A percentile compares a stretch with the other conserved stretches of the same genome.
phyloP scores from a whole-genome alignment of 345 rosid genomes.

The Anastatica hierochuntica region DNA sequence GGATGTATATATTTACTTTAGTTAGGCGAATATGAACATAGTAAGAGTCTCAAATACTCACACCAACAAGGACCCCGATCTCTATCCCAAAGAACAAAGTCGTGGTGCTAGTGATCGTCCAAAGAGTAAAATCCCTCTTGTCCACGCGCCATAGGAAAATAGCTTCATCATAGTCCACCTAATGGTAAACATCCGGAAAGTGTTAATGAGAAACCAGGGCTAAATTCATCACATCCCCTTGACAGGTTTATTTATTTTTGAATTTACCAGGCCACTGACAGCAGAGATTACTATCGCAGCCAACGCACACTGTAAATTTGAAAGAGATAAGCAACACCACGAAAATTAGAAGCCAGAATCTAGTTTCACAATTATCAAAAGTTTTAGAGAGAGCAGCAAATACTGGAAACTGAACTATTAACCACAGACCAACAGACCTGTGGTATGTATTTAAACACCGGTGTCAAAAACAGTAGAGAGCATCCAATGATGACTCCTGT shows the following conservation, averaged over 20 bases:
- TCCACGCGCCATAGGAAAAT: conserved; percentile 92
- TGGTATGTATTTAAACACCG: conserved; percentile 80
- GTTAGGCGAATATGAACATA: conserved; percentile 1
- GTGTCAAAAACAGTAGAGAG: conserved; percentile 80
- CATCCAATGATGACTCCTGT: conserved; percentile 78
- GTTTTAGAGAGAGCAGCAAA: conserved; percentile 4
- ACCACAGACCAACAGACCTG: conserved; percentile 43
- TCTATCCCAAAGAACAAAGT: conserved; percentile 94
- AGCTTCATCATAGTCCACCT: conserved; percentile 98
- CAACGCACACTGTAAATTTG: conserved; percentile 68
- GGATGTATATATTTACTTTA: not conserved
- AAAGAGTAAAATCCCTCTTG: conserved; percentile 93
- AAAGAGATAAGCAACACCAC: conserved; percentile 16
- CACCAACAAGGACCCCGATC: conserved; percentile 97
- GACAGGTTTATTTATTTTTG: conserved; percentile 8
- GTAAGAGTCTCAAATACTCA: conserved; percentile 31
- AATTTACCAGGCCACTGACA: conserved; percentile 85
- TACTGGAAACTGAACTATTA: conserved; percentile 24
- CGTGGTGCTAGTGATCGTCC: conserved; percentile 68
- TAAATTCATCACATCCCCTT: not conserved
- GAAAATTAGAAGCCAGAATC: conserved; percentile 20
- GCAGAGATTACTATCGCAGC: conserved; percentile 96
- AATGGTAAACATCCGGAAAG: conserved; percentile 19
- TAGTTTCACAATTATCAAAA: too few species aligned
- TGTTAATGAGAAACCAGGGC: not conserved